Base-by-base conservation (phyloP, 2,329 filamentous ascomycete species). In the Fusarium euwallaceae region DNA sequence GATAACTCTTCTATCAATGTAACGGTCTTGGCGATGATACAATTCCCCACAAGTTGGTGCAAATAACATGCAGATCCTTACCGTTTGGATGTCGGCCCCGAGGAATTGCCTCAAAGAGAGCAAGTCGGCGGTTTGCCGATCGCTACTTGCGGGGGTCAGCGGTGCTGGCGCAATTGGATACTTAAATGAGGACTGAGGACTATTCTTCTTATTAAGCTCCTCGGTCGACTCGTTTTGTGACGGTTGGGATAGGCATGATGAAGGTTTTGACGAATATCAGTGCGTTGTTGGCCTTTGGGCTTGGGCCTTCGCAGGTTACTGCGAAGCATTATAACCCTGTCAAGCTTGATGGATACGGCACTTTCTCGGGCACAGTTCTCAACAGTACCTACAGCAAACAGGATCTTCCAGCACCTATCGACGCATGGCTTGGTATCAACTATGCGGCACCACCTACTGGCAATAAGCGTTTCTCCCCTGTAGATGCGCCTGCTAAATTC, bases 401-500 rank as follows among this genome's bases (percentile, higher is more conserved):
- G 8, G 37, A 63, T 0, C 59, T 78, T 0, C 72, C 76, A 4
- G 36, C 64, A 1, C 34, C 81, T 0, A 82, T 87, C 2, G 84
- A 88, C 70, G 86, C 86, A 0, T 88, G 86, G 86, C 78, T 88
- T 7, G 85, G 85, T 3, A 83, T 88, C 36, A 84, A 86, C 73
- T 88, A 87, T 59, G 82, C 86, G 0, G 78, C 79, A 0, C 84
- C 85, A 34, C 85, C 84, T 0, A 81, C 82, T 1, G 84, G 83
- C 6, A 78, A 83, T 4, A 70, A 78, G 16, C 84, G 86, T 9
- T 87, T 88, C 65, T 78, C 76, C 14, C 80, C 84, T 0, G 80
- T 86, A 22, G 78, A 81, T 24, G 84, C 81, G 82, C 86, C 86
- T 0, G 71, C 72, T 5, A 72, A 81, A 1, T 87, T 88, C 56